Percentiles rank a stretch among this genome's conserved stretches.
Evolutionary conservation across 2,329 filamentous ascomycete species (phyloP).

Genomic region (Fusarium drepaniforme): DNA sequence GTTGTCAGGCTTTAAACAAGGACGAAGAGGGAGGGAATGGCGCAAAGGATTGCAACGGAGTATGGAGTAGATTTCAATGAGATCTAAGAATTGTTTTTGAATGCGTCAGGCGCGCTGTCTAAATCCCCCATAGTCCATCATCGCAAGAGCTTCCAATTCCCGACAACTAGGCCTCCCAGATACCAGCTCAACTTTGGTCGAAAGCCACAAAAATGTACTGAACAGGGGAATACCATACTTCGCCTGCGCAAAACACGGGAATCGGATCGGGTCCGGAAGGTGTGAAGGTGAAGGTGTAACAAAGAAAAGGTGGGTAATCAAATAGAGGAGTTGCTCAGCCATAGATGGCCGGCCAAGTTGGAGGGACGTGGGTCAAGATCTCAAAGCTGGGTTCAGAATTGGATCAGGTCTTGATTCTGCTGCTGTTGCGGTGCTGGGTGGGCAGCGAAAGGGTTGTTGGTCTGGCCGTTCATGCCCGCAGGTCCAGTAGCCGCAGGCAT

Average conservation of each 20-base stretch:
- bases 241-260: slow-evolving; percentile 45
- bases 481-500: slow-evolving; percentile 69
- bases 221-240: slow-evolving; percentile 47
- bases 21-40: slow-evolving; percentile 17
- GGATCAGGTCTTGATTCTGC: slow-evolving; percentile 71
- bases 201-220: slow-evolving; percentile 42
- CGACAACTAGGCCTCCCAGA: slow-evolving; percentile 43
- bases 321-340: slow-evolving; percentile 13
- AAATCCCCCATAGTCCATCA: slow-evolving; percentile 43
- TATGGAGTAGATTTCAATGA: slow-evolving; percentile 45
- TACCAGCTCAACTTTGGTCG: slow-evolving; percentile 36
- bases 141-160: slow-evolving; percentile 39
- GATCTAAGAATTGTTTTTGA: slow-evolving; percentile 49
- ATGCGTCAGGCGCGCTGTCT: slow-evolving; percentile 49
- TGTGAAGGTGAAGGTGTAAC: slow-evolving; percentile 30
- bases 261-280: slow-evolving; percentile 38
- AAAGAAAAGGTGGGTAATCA: slow-evolving; percentile 32
- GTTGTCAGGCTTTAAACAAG: slow-evolving; percentile 3
- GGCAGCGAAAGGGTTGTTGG: slow-evolving; percentile 70
- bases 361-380: slow-evolving; percentile 4
- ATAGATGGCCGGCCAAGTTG: slow-evolving; percentile 4
- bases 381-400: slow-evolving; percentile 61
- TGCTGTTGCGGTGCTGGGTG: slow-evolving; percentile 57
- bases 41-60: slow-evolving; percentile 31
- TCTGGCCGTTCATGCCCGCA: slow-evolving; percentile 66